Percentiles rank a stretch among this genome's conserved stretches.
Conservation (phyloP, 768 basidiomycete species). For the Hygrocybe coccinea region DNA sequence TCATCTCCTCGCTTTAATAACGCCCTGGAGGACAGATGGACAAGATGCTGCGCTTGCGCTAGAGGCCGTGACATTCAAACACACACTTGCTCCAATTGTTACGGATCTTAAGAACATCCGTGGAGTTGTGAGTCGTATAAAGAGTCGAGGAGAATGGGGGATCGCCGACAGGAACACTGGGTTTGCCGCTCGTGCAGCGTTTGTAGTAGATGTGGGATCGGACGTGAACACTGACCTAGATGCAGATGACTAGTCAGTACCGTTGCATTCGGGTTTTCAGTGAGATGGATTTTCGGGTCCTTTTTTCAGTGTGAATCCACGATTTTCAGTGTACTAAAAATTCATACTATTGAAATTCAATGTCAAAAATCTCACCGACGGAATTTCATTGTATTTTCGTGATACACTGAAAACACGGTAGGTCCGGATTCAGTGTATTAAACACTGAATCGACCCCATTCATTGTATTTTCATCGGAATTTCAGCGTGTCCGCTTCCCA, state of each 20-base stretch:
- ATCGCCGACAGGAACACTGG: slow-evolving; percentile 10
- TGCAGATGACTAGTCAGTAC: neutral
- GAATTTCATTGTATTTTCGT: no score
- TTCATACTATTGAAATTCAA: neutral
- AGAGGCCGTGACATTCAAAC: slow-evolving; percentile 4
- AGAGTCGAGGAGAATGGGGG: slow-evolving; percentile 10
- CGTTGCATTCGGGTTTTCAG: neutral
- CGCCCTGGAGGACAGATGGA: slow-evolving; percentile 9
- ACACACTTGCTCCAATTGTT: slow-evolving; percentile 1
- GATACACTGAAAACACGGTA: neutral
- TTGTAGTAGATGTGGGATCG: neutral
- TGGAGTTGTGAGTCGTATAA: slow-evolving; percentile 11
- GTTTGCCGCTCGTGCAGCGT: neutral
- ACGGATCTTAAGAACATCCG: slow-evolving; percentile 10
- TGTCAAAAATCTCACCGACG: no score
- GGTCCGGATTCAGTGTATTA: neutral
- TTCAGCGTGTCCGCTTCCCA: no score
- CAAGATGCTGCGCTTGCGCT: no score
- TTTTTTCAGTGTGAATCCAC: neutral
- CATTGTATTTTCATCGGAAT: no score
- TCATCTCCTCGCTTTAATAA: slow-evolving; percentile 10
- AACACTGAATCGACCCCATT: no score
- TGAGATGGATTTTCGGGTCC: neutral
- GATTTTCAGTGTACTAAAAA: neutral
- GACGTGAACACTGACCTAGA: neutral